These are phyloP conservation scores for Diaporthe velutina DNA, from an alignment of 2,329 filamentous ascomycete genomes.

Conservation along the genomic window DNA sequence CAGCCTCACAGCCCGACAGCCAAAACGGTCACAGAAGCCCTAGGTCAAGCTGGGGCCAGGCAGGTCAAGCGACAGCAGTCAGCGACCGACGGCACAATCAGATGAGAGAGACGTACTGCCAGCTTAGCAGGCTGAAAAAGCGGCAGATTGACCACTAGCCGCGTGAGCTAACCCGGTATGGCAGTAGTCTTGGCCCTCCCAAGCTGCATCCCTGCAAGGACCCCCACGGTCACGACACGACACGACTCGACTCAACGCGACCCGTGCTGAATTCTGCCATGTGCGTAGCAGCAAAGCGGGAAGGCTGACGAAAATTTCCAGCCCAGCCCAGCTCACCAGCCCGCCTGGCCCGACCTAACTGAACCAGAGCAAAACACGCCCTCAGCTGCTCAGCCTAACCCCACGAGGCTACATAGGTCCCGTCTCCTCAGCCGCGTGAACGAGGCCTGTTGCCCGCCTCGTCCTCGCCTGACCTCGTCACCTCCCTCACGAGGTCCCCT, in stretches of 20 bases:
- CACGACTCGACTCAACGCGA: neutral
- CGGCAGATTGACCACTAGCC: constrained; percentile 21
- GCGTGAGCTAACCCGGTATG: neutral
- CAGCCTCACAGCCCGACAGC: neutral
- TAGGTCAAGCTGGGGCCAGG: neutral
- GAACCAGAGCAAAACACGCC: constrained; percentile 1
- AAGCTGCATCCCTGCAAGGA: constrained; percentile 23
- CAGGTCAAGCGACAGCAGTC: constrained; percentile 26
- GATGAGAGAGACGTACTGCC: neutral
- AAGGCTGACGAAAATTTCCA: constrained; percentile 21
- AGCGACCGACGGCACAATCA: constrained; percentile 16
- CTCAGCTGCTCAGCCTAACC: constrained; percentile 21
- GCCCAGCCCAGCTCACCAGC: neutral
- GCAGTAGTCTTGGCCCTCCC: neutral
- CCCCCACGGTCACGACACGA: constrained; percentile 3
- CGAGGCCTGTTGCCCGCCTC: constrained; percentile 35
- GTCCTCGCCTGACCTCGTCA: constrained; percentile 39
- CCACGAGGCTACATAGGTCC: constrained; percentile 36
- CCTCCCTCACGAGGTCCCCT: neutral
- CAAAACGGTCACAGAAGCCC: neutral
- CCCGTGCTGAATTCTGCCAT: constrained; percentile 11
- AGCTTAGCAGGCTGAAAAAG: neutral
- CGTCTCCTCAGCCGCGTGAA: constrained; percentile 37
- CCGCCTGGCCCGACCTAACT: constrained; percentile 1
- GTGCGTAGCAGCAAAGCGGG: neutral